phyloP scores from a whole-genome alignment of 805 yeast species.

The Zygoascus biomembranicola region DNA sequence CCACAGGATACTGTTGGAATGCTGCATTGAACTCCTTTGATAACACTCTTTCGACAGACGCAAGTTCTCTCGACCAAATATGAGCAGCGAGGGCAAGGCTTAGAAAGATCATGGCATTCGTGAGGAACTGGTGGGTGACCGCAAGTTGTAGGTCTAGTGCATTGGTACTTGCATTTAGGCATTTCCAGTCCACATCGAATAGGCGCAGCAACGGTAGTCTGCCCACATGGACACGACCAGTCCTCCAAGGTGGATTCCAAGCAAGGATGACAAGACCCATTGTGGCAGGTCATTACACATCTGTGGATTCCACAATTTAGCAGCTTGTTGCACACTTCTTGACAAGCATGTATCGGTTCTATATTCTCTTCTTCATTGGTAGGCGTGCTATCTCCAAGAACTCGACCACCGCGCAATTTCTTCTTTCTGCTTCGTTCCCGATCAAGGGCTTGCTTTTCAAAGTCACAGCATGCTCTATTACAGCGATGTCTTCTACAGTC shows the following conservation, averaged over 20 bases:
- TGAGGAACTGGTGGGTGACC: constrained; percentile 66
- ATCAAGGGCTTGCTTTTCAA: constrained; percentile 50
- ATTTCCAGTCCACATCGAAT: constrained; percentile 72
- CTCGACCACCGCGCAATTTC: constrained; percentile 35
- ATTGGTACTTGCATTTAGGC: constrained; percentile 58
- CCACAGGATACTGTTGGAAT: constrained; percentile 62
- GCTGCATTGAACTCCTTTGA: constrained; percentile 63
- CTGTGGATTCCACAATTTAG: constrained; percentile 60
- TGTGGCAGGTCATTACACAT: constrained; percentile 66
- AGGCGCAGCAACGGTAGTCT: constrained; percentile 70
- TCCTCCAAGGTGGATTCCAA: constrained; percentile 75
- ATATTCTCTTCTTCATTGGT: constrained; percentile 42
- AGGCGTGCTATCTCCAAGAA: constrained; percentile 28
- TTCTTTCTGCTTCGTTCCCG: constrained; percentile 45
- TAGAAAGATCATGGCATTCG: constrained; percentile 59
- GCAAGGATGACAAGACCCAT: constrained; percentile 75
- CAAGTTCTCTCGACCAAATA: constrained; percentile 47
- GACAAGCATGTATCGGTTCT: constrained; percentile 70
- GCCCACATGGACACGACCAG: constrained; percentile 71
- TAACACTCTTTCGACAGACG: constrained; percentile 48
- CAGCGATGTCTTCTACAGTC: constrained; percentile 82
- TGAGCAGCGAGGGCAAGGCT: constrained; percentile 71
- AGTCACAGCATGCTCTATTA: constrained; percentile 57
- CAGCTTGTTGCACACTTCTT: constrained; percentile 52
- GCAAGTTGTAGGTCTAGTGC: constrained; percentile 49